Percentiles rank a stretch among this genome's conserved stretches.
These are phyloP conservation scores for Nigrospora sphaerica DNA, from an alignment of 2,329 filamentous ascomycete genomes.

Conservation along the genomic window DNA sequence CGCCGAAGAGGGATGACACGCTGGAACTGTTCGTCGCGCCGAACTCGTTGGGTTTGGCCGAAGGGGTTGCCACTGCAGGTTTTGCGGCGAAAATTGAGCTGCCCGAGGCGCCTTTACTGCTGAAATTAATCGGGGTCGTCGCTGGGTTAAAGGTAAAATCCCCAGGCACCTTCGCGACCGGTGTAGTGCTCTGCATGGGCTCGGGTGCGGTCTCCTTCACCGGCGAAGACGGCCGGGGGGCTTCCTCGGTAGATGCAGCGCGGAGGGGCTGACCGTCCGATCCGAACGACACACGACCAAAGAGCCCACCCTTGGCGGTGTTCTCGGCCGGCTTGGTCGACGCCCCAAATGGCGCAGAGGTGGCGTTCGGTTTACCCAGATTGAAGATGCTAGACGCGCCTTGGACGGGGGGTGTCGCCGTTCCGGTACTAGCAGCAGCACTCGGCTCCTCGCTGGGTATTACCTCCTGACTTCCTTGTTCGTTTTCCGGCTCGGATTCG, in stretches of 20 bases:
- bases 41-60: not conserved
- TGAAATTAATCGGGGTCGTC: conserved; percentile 22
- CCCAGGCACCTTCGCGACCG: conserved; percentile 20
- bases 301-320: conserved; percentile 20
- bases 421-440: conserved; percentile 31
- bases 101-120: not conserved
- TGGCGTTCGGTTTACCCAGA: conserved; percentile 16
- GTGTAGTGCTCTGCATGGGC: conserved; percentile 5
- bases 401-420: conserved; percentile 30
- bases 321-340: conserved; percentile 10
- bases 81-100: conserved; percentile 25
- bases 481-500: conserved; percentile 37
- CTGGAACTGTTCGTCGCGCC: not conserved
- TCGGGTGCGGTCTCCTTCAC: conserved; percentile 7
- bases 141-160: conserved; percentile 23
- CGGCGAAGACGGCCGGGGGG: conserved; percentile 6
- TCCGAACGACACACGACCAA: conserved; percentile 22
- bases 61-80: conserved; percentile 11
- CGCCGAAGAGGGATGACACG: conserved; percentile 22
- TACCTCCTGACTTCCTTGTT: conserved; percentile 33
- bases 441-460: conserved; percentile 36
- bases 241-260: conserved; percentile 12
- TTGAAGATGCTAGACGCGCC: conserved; percentile 23
- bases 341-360: conserved; percentile 13
- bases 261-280: conserved; percentile 23